Percentiles rank a stretch among this genome's conserved stretches.
Evolutionary conservation across 331 rosid species (phyloP).

Genomic region (Quercus tomentella): DNA sequence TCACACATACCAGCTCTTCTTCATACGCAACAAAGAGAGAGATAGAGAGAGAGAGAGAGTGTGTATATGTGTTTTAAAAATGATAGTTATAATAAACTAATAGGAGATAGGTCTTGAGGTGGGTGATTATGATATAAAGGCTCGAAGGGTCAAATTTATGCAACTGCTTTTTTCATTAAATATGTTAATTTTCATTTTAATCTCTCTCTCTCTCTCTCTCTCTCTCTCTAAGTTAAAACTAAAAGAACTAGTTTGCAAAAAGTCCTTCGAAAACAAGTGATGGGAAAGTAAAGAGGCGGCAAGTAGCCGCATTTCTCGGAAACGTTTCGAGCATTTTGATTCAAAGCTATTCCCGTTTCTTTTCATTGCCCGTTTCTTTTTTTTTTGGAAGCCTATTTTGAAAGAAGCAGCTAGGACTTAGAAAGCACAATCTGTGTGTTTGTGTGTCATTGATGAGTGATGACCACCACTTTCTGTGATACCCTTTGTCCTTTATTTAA

Average conservation of each 20-base stretch:
- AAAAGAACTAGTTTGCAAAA: background rate
- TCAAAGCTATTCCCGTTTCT: conserved; percentile 24
- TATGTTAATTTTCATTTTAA: background rate
- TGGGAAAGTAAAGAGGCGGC: conserved; percentile 75
- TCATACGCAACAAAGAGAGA: conserved; percentile 44
- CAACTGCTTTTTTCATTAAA: background rate
- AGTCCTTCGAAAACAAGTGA: conserved; percentile 40
- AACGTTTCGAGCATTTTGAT: conserved; percentile 44
- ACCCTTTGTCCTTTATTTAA: background rate
- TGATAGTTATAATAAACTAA: conserved; percentile 13
- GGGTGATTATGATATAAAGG: conserved; percentile 19
- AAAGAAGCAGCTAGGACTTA: background rate
- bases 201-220: background rate
- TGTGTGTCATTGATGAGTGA: background rate
- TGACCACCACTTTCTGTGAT: background rate
- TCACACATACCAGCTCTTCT: conserved; percentile 57
- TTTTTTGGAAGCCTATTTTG: conserved; percentile 4
- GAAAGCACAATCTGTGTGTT: background rate
- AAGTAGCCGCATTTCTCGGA: conserved; percentile 89
- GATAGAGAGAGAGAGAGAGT: conserved; percentile 5
- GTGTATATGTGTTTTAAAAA: conserved; percentile 14
- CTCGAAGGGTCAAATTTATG: conserved; percentile 23
- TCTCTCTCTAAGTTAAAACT: background rate
- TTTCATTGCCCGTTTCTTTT: background rate
- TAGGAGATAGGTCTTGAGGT: conserved; percentile 18